These are phyloP conservation scores for Linum trigynum DNA, from an alignment of 345 rosid genomes.

Conservation along the genomic window DNA sequence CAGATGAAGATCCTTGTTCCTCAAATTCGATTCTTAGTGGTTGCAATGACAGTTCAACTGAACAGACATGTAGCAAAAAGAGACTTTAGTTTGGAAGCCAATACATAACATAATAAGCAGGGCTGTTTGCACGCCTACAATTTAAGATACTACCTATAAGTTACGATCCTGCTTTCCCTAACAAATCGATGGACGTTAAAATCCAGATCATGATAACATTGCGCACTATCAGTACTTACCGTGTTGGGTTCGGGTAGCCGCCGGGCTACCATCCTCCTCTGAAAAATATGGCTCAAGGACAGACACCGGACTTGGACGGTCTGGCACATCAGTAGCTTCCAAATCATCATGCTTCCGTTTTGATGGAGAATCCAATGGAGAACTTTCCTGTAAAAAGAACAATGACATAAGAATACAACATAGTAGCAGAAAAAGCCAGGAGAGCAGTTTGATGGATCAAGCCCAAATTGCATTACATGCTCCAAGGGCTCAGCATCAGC, in stretches of 20 bases:
- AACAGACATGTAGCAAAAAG: constrained; percentile 16
- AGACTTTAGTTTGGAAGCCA: constrained; percentile 16
- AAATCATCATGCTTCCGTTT: constrained; percentile 32
- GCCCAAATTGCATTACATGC: constrained; percentile 28
- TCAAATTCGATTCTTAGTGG: constrained; percentile 61
- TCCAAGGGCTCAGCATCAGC: constrained; percentile 19
- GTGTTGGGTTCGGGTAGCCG: constrained; percentile 35
- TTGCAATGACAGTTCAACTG: constrained; percentile 42
- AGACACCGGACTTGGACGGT: constrained; percentile 79
- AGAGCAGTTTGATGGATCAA: neutral
- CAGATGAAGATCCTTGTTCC: constrained; percentile 32
- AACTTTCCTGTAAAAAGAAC: constrained; percentile 39
- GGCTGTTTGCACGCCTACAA: neutral
- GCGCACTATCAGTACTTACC: constrained; percentile 33
- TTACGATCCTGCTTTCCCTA: too few species aligned
- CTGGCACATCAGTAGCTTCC: constrained; percentile 37
- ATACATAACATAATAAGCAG: constrained; percentile 4
- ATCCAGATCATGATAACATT: too few species aligned
- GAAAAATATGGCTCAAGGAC: constrained; percentile 67
- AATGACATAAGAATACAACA: constrained; percentile 1
- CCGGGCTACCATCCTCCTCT: constrained; percentile 64
- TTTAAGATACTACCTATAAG: too few species aligned
- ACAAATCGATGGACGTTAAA: too few species aligned
- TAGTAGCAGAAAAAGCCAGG: constrained; percentile 6
- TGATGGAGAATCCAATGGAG: constrained; percentile 42